A percentile compares a stretch with the other conserved stretches of the same genome.
These are phyloP conservation scores for Coniella vitis DNA, from an alignment of 2,329 filamentous ascomycete species.

Conservation along the genomic window DNA sequence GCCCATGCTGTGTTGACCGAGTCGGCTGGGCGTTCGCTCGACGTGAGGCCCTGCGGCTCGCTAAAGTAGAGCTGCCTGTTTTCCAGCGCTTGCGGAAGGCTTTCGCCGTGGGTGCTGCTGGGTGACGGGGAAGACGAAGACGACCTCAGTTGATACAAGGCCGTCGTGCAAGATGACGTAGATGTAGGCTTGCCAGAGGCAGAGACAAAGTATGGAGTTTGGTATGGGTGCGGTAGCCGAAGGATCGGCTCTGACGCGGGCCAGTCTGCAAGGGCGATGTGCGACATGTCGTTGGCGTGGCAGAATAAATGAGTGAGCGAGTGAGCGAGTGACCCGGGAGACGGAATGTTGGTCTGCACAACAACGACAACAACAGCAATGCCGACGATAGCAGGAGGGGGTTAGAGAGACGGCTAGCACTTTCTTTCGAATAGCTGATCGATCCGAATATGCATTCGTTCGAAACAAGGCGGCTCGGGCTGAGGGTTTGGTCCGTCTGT, in stretches of 20 bases:
- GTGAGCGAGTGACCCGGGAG: too few relatives aligned
- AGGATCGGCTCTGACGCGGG: constrained; percentile 21
- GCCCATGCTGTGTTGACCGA: constrained; percentile 52
- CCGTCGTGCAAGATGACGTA: constrained; percentile 3
- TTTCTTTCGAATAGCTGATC: too few relatives aligned
- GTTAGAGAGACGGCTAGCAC: too few relatives aligned
- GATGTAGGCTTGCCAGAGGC: constrained; percentile 18
- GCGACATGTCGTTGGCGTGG: constrained; percentile 9
- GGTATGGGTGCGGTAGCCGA: constrained; percentile 26
- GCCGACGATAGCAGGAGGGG: too few relatives aligned
- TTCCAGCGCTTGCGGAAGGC: constrained; percentile 20
- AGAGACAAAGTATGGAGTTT: constrained; percentile 22
- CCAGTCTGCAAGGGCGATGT: constrained; percentile 20
- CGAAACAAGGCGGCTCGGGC: neutral
- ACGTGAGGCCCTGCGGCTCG: constrained; percentile 27
- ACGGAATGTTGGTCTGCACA: too few relatives aligned
- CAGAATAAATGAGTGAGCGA: too few relatives aligned
- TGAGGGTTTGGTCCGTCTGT: neutral
- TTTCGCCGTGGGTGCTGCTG: constrained; percentile 5
- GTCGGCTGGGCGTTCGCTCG: constrained; percentile 27
- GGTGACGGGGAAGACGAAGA: neutral
- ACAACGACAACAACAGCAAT: too few relatives aligned
- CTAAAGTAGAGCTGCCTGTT: constrained; percentile 24
- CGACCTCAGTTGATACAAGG: constrained; percentile 11
- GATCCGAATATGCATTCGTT: too few relatives aligned